Evolutionary conservation across 2,329 filamentous ascomycete genomes (phyloP), one percentile per base, ranked within the genome.

Genomic region (Simplicillium aogashimaense): DNA sequence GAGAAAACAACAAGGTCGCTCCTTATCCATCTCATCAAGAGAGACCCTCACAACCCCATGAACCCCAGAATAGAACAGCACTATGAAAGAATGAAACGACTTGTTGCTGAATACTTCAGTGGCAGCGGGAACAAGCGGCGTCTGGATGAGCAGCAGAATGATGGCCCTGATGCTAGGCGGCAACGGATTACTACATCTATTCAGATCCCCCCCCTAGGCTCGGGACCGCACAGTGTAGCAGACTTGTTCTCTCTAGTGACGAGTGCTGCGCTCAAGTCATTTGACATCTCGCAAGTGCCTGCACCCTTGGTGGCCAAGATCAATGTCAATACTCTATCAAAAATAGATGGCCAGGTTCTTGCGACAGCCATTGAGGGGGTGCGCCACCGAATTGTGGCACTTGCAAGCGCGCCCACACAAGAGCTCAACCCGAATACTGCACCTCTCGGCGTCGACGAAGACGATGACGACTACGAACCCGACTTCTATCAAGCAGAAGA

Each of bases 1-100:
- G 90, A 95, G 60, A 87, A 94, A 56, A 98, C 92, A 17, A 85
- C 85, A 3, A 78, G 88, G 52, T 79, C 88, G 49, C 66, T 98
- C 36, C 70, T 97, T 31, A 74, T 89, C 39, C 89, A 95, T 60
- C 68, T 95, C 39, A 70, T 83, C 49, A 90, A 90, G 65, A 88
- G 89, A 53, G 88, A 92, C 50, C 85, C 86, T 3, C 83, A 85
- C 41, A 84, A 88, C 50, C 80, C 86, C 1, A 69, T 88, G 39
- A 73, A 76, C 16, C 74, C 73, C 1, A 82, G 86, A 45, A 92
- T 98, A 58, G 86, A 95, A 51, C 84, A 92, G 55, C 82, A 94
- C 53, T 69, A 95, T 14, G 87, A 95, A 52, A 78, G 86, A 37
- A 74, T 94, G 46, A 80, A 86, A 65, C 83, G 87, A 47, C 81